Conservation (phyloP, 805 yeast species). For the Scheffersomyces coipomensis region DNA sequence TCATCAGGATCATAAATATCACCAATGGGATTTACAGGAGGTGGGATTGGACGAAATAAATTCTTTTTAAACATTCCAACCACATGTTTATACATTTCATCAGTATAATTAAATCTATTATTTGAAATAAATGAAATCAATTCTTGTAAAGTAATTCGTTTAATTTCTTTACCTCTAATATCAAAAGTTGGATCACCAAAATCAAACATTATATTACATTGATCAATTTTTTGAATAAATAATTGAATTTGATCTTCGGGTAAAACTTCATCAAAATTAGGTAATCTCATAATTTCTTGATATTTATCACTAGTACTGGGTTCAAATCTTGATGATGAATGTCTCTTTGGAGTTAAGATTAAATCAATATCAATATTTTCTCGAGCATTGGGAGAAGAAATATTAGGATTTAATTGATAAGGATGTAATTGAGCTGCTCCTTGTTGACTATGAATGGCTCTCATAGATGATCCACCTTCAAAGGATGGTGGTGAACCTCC, state of each 20-base stretch:
- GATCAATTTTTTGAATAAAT: slow-evolving; percentile 86
- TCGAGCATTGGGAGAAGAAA: slow-evolving; percentile 61
- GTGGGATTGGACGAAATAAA: slow-evolving; percentile 94
- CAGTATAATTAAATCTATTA: slow-evolving; percentile 81
- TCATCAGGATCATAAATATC: slow-evolving; percentile 97
- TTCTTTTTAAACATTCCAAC: slow-evolving; percentile 87
- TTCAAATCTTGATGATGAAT: slow-evolving; percentile 88
- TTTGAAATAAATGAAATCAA: slow-evolving; percentile 83
- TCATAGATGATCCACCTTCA: slow-evolving; percentile 4
- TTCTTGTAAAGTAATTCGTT: slow-evolving; percentile 83
- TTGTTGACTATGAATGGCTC: slow-evolving; percentile 20
- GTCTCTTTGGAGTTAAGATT: slow-evolving; percentile 79
- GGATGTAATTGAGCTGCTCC: slow-evolving; percentile 14
- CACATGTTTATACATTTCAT: slow-evolving; percentile 85
- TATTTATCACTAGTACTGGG: slow-evolving; percentile 48
- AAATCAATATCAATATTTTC: slow-evolving; percentile 76
- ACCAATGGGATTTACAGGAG: slow-evolving; percentile 96
- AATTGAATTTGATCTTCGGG: slow-evolving; percentile 77
- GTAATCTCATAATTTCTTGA: slow-evolving; percentile 65
- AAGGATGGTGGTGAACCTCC: not conserved
- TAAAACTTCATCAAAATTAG: slow-evolving; percentile 80
- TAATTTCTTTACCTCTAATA: slow-evolving; percentile 88
- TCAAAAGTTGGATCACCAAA: slow-evolving; percentile 92
- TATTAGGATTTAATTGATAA: slow-evolving; percentile 22
- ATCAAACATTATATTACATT: slow-evolving; percentile 92